Base-by-base conservation (phyloP, 1,284 basidiomycete species). In the Cystobasidiaceae sp. region DNA sequence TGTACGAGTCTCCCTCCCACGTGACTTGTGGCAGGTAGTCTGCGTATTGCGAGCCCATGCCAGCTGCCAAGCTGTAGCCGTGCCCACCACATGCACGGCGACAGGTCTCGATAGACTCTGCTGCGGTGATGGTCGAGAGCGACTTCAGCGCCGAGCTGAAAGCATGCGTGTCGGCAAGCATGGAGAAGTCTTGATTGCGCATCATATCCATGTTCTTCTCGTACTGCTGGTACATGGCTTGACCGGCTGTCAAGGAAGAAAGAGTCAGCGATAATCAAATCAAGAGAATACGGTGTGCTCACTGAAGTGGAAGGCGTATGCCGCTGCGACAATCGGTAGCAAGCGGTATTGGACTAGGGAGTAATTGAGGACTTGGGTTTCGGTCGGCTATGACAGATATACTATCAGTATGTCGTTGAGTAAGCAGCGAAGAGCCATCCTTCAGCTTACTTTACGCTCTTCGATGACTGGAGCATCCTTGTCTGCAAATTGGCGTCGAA, bases 331-430 rank as follows among this genome's bases (percentile, higher is more conserved):
- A 41, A 77, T 74, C 17, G 77, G 77, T 70, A 78, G 76, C 54
- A 78, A 71, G n/a, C 77, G 72, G 28, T 73, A 72, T 66, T 77
- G 75, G 5, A 77, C 77, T 70, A 76, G 74, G 43, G 74, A 72
- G 70, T 78, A 78, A 72, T 78, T 77, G 37, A 78, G 68, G 1
- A 78, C 76, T 61, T 75, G 75, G 13, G 73, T 75, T 70, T 78
- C 77, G 54, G 74, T 71, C 21, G 75, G 72, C 69, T 75, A 70
- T 52, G 68, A 67, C n/a, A 21, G n/a, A n/a, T n/a, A n/a, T n/a
- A n/a, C 13, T 25, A 27, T 51, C 13, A 13, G 21, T 33, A 43
- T 41, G 13, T 6, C 15, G 41, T 19, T 11, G 21, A 15, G n/a
- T 19, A 15, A 4, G 15, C n/a, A n/a, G 11, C 33, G 21, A 21